Evolutionary conservation across 129 eudicot genomes (phyloP).

Genomic region (Flaveria robusta): DNA sequence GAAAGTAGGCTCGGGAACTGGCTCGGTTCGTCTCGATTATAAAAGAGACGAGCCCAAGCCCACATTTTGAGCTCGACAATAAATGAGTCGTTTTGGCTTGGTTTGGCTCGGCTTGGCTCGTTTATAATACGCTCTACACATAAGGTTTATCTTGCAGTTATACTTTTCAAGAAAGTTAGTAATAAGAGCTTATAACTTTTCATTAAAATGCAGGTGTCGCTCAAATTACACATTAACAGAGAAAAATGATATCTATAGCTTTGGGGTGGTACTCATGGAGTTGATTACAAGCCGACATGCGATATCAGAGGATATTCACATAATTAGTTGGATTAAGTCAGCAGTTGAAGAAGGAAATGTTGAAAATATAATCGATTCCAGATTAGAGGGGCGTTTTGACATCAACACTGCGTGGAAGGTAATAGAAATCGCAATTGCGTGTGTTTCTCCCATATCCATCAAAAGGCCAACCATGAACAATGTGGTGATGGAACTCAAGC

Average conservation of each 20-base stretch:
- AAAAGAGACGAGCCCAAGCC: too few relatives aligned
- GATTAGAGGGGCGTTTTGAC: constrained; percentile 15
- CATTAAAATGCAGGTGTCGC: constrained; percentile 26
- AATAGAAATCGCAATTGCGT: constrained; percentile 3
- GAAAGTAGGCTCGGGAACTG: too few relatives aligned
- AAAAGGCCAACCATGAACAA: constrained; percentile 23
- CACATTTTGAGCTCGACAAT: too few relatives aligned
- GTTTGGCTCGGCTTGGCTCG: too few relatives aligned
- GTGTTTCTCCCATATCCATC: constrained; percentile 1
- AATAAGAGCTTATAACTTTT: background rate
- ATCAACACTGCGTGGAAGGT: constrained; percentile 8
- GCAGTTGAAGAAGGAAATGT: constrained; percentile 21
- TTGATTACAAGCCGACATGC: constrained; percentile 36
- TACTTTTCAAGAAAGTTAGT: background rate
- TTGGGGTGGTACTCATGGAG: constrained; percentile 32
- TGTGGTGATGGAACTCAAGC: constrained; percentile 16
- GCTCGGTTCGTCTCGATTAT: too few relatives aligned
- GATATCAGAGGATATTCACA: background rate
- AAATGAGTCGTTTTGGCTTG: too few relatives aligned
- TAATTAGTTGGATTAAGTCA: constrained; percentile 19
- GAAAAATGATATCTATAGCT: constrained; percentile 44
- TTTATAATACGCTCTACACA: too few relatives aligned
- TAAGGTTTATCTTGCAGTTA: background rate
- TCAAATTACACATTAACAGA: constrained; percentile 25
- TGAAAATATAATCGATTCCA: constrained; percentile 16